phyloP scores from a whole-genome alignment of 1,139 yeast species.

The Zygosaccharomyces pseudobailii region DNA sequence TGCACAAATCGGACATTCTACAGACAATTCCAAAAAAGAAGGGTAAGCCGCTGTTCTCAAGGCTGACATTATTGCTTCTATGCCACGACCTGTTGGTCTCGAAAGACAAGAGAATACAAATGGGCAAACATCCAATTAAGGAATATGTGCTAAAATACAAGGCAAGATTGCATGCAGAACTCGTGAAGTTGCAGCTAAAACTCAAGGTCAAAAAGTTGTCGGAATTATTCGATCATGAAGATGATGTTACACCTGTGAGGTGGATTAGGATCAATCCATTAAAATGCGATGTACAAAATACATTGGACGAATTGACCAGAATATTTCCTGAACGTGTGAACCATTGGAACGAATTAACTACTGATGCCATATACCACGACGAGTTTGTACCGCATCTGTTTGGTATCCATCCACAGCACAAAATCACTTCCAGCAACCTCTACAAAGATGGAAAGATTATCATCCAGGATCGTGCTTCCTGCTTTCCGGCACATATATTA shows the following conservation, averaged over 20 bases:
- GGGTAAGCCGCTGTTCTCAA: conserved; percentile 31
- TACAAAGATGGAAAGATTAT: conserved; percentile 75
- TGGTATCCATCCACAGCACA: conserved; percentile 75
- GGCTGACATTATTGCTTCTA: conserved; percentile 43
- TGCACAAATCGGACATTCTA: conserved; percentile 60
- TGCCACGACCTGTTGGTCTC: conserved; percentile 80
- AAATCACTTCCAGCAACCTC: conserved; percentile 57
- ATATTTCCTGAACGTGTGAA: conserved; percentile 32
- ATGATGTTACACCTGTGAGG: conserved; percentile 75
- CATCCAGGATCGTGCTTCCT: conserved; percentile 93
- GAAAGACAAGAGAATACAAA: conserved; percentile 74
- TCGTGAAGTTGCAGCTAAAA: conserved; percentile 65
- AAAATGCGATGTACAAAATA: conserved; percentile 37
- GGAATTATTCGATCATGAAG: conserved; percentile 36
- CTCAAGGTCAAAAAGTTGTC: conserved; percentile 41
- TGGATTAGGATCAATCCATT: conserved; percentile 81
- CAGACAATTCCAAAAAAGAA: conserved; percentile 42
- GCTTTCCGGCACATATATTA: conserved; percentile 88
- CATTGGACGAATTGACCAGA: conserved; percentile 41
- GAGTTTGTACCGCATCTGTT: conserved; percentile 65
- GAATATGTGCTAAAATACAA: conserved; percentile 74
- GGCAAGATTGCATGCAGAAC: conserved; percentile 76
- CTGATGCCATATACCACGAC: conserved; percentile 67
- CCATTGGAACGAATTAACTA: conserved; percentile 48
- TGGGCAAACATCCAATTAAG: conserved; percentile 84